A percentile compares a stretch with the other conserved stretches of the same genome.
Evolutionary conservation across 1,284 basidiomycete species (phyloP).

Genomic region (Tilletia walkeri): DNA sequence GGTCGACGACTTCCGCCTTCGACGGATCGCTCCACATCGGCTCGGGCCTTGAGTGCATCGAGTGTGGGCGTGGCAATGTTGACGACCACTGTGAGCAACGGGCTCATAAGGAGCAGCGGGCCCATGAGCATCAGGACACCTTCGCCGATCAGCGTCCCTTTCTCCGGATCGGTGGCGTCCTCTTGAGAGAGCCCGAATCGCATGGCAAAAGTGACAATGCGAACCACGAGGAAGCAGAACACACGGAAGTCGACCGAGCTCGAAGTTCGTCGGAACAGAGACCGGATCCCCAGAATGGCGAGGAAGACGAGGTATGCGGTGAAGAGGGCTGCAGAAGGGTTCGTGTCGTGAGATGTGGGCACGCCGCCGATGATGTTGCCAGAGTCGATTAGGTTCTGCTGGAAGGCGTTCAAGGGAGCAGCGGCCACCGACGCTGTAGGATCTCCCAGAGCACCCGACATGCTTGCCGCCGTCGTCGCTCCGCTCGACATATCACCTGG

Average conservation of each 20-base stretch:
- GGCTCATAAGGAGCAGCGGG: background rate
- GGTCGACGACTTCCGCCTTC: background rate
- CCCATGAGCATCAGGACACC: slow-evolving; percentile 1
- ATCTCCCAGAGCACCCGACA: too few species aligned
- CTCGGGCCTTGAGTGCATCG: slow-evolving; percentile 14
- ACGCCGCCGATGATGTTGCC: slow-evolving; percentile 11
- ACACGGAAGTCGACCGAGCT: slow-evolving; percentile 1
- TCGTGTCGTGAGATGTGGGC: background rate
- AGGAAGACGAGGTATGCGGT: background rate
- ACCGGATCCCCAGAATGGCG: background rate
- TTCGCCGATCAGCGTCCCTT: background rate
- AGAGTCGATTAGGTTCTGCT: background rate
- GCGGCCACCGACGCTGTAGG: too few species aligned
- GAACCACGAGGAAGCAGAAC: slow-evolving; percentile 1
- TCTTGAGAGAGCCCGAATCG: background rate
- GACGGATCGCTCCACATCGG: background rate
- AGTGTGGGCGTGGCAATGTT: background rate
- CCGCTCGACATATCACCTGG: too few species aligned
- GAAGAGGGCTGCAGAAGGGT: background rate
- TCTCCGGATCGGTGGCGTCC: background rate
- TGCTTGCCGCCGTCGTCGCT: too few species aligned
- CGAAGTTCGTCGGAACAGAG: background rate
- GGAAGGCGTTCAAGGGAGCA: background rate
- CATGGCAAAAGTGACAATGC: background rate
- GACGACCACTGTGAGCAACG: background rate